Evolutionary conservation across 371 early-diverging fungal species (phyloP).

Genomic region (Synchytrium microbalum): DNA sequence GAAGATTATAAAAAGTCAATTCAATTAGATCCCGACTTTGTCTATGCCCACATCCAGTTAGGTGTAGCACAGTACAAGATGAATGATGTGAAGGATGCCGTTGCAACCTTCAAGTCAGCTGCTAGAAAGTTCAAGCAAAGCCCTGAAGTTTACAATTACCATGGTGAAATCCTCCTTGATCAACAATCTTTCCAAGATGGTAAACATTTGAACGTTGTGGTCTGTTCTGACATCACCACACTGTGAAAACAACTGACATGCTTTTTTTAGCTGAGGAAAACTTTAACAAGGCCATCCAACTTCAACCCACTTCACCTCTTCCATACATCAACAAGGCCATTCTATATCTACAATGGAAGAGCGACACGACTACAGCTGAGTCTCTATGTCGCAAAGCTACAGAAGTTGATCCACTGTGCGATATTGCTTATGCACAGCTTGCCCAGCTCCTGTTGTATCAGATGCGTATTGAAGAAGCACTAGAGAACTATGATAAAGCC

Average conservation of each 20-base stretch:
- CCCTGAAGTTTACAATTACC: slow-evolving; percentile 91
- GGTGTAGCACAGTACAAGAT: slow-evolving; percentile 90
- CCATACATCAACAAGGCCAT: slow-evolving; percentile 94
- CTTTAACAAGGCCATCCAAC: slow-evolving; percentile 68
- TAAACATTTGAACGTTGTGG: slow-evolving; percentile 9
- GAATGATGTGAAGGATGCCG: slow-evolving; percentile 62
- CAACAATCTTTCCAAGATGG: slow-evolving; percentile 66
- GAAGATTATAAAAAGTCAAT: slow-evolving; percentile 78
- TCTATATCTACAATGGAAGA: slow-evolving; percentile 70
- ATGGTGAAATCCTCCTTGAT: slow-evolving; percentile 89
- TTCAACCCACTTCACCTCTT: slow-evolving; percentile 68
- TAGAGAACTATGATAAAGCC: slow-evolving; percentile 74
- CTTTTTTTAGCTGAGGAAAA: slow-evolving; percentile 46
- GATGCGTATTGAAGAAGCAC: slow-evolving; percentile 75
- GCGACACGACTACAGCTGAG: slow-evolving; percentile 69
- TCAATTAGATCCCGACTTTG: slow-evolving; percentile 66
- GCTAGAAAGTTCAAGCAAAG: slow-evolving; percentile 68
- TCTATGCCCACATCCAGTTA: slow-evolving; percentile 89
- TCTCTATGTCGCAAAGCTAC: slow-evolving; percentile 70
- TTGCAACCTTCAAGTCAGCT: slow-evolving; percentile 72
- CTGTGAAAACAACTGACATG: background rate
- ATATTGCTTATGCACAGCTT: slow-evolving; percentile 86
- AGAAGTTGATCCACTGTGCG: slow-evolving; percentile 86
- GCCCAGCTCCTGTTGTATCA: slow-evolving; percentile 83
- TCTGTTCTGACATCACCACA: slow-evolving; percentile 1